These are phyloP conservation scores for Pyrrhoderma noxium DNA, from an alignment of 1,284 basidiomycete species.

Conservation along the genomic window DNA sequence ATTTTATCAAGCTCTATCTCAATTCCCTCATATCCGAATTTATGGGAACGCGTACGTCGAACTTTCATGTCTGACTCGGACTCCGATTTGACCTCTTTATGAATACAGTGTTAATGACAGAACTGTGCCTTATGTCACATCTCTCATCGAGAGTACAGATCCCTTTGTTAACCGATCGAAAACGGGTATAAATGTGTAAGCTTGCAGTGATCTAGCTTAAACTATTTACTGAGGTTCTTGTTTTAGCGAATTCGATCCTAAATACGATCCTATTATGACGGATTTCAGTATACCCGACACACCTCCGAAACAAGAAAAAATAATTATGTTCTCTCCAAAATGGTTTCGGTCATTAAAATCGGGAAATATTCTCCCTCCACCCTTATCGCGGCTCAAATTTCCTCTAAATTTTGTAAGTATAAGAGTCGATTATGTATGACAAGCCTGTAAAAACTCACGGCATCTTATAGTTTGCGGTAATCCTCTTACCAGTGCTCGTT, in stretches of 20 bases:
- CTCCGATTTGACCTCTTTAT: background rate
- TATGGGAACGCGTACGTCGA: constrained; percentile 75
- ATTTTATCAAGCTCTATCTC: constrained; percentile 69
- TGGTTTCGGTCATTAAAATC: constrained; percentile 18
- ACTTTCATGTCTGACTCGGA: constrained; percentile 1
- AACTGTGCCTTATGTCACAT: constrained; percentile 79
- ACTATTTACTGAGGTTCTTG: background rate
- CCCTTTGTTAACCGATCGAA: constrained; percentile 53
- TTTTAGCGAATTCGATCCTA: constrained; percentile 22
- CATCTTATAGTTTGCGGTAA: constrained; percentile 19
- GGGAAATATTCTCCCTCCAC: constrained; percentile 25
- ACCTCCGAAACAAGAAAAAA: constrained; percentile 15
- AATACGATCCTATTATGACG: constrained; percentile 23
- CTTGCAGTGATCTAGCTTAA: constrained; percentile 3
- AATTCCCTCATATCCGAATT: constrained; percentile 67
- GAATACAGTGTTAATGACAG: constrained; percentile 55
- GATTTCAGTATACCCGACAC: constrained; percentile 16
- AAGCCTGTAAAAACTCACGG: constrained; percentile 25
- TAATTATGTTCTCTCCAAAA: constrained; percentile 16
- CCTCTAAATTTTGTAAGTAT: constrained; percentile 34
- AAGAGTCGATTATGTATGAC: constrained; percentile 29
- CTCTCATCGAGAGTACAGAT: constrained; percentile 65
- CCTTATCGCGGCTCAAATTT: constrained; percentile 27
- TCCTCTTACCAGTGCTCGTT: constrained; percentile 27
- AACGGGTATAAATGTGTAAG: constrained; percentile 60